These are phyloP conservation scores for Aspergillus egyptiacus DNA, from an alignment of 495 filamentous ascomycete species.

Conservation along the genomic window DNA sequence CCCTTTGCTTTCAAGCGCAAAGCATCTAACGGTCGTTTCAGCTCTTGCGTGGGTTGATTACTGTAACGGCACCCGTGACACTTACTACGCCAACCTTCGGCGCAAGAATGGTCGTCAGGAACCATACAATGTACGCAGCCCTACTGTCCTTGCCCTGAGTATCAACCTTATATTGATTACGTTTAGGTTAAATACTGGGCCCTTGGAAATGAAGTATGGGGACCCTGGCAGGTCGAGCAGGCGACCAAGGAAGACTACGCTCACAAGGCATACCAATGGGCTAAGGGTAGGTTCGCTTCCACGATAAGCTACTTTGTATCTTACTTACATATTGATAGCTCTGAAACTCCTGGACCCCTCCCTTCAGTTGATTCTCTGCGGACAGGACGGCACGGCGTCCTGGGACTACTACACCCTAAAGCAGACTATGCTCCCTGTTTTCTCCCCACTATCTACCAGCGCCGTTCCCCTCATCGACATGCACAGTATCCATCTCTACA, in stretches of 20 bases:
- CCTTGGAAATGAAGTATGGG: constrained; percentile 69
- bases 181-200: constrained; percentile 57
- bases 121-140: constrained; percentile 57
- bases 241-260: constrained; percentile 71
- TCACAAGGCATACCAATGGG: constrained; percentile 72
- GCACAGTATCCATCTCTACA: constrained; percentile 69
- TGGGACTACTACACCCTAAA: constrained; percentile 72
- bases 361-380: constrained; percentile 63
- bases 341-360: constrained; percentile 68
- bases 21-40: constrained; percentile 8
- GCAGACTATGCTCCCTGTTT: constrained; percentile 47
- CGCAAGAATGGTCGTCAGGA: constrained; percentile 64
- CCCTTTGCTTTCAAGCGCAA: not conserved
- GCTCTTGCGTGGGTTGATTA: constrained; percentile 76
- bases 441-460: constrained; percentile 37
- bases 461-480: constrained; percentile 60
- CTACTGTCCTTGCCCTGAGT: not conserved
- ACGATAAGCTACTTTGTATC: not conserved
- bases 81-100: constrained; percentile 71
- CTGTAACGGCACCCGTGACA: constrained; percentile 66
- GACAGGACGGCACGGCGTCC: constrained; percentile 56
- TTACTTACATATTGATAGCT: constrained; percentile 28
- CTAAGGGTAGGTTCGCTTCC: constrained; percentile 44
- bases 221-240: constrained; percentile 75
- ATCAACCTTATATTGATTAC: not conserved